Evolutionary conservation across 495 filamentous ascomycete genomes (phyloP).

Genomic region (Penicillium steckii): DNA sequence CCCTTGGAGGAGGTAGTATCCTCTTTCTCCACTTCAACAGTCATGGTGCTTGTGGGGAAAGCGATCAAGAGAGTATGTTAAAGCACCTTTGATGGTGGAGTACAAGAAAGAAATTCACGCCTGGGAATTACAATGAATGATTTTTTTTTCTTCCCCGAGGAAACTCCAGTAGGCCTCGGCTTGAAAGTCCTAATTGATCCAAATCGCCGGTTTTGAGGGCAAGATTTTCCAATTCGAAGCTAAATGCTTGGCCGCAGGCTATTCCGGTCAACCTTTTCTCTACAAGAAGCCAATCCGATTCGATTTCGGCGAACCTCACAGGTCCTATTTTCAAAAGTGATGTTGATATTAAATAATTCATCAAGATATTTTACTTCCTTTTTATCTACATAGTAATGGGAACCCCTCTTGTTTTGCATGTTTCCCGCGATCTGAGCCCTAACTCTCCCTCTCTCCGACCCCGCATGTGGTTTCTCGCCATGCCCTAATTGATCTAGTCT

Average conservation of each 20-base stretch:
- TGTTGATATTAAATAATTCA: neutral
- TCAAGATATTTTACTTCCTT: neutral
- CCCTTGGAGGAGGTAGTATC: neutral
- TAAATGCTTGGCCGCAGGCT: slow-evolving; percentile 1
- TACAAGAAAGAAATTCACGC: neutral
- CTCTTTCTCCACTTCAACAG: neutral
- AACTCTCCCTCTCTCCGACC: neutral
- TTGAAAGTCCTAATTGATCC: neutral
- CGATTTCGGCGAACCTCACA: neutral
- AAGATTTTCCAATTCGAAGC: neutral
- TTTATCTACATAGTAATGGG: neutral
- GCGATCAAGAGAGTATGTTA: neutral
- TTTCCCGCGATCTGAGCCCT: neutral
- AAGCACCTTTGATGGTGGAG: neutral
- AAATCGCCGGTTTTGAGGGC: neutral
- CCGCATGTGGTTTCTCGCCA: neutral
- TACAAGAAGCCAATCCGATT: neutral
- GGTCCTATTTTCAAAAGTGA: neutral
- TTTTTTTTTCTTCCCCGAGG: neutral
- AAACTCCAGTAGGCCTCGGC: neutral
- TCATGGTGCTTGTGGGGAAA: neutral
- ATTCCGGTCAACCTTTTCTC: neutral
- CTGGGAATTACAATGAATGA: neutral
- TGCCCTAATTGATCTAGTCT: neutral
- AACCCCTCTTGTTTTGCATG: neutral